Base-by-base conservation (phyloP, 371 early-diverging fungal species). In the Mortierella sp. region DNA sequence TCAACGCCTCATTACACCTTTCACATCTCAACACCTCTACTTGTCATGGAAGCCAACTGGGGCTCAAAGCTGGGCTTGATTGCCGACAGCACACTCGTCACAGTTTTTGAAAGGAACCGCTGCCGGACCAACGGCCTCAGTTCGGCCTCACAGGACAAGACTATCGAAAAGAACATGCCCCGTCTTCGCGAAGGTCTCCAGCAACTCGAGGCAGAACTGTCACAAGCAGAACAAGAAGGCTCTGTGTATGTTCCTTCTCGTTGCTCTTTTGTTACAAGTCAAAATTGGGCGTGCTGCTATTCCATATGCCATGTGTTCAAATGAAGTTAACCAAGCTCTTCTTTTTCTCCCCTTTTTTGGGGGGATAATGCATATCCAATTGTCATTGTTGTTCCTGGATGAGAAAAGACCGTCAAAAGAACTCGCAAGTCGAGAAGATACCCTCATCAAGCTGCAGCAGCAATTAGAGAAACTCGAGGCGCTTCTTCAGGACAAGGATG, bases 401-500 rank as follows among this genome's bases (percentile, higher is more conserved):
- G 21, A 21, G 4, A 61, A 48, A 77, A 92, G 92, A 64, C 88
- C 89, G 72, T 91, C 93, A n/a, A 89, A 90, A 59, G 81, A 88
- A 44, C 90, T 88, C 51, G 79, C 88, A 44, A 73, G 74, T 70
- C 87, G 91, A 80, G 93, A 94, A 78, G 91, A 93, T 78, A 87
- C 88, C 67, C 79, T 94, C 48, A 91, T 94, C 72, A 88, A 90
- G 78, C 61, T 93, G n/a, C 92, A 92, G 76, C 87, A 90, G 19
- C 92, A 93, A 79, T 80, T 92, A n/a, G 92, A 93, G 69, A 92
- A 91, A 76, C 64, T 94, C 51, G 93, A 94, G 69, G 92, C 90
- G 14, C 71, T 93, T 48, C 70, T 92, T 26, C 90, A 89, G n/a
- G 89, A 90, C 71, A 89, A 88, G 53, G 85, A 91, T 48, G 92